These are phyloP conservation scores for Nakaseomyces bracarensis DNA, from an alignment of 1,139 yeast species.

Conservation along the genomic window DNA sequence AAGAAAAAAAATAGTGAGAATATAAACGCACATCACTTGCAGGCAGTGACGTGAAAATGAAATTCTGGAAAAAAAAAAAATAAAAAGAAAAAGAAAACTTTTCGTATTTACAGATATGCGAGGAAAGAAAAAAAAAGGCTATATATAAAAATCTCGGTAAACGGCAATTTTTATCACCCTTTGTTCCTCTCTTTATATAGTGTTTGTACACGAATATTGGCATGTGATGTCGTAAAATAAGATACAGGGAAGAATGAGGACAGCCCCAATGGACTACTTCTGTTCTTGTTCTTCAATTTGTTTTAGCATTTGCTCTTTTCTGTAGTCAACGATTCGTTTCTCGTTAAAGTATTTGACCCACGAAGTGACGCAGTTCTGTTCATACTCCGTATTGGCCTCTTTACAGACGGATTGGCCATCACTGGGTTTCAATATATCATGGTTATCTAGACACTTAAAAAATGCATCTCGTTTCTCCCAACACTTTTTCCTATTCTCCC, in stretches of 20 bases:
- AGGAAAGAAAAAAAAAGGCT: no score
- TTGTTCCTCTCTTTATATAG: no score
- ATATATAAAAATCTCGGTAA: no score
- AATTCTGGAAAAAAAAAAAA: no score
- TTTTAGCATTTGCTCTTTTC: slow-evolving; percentile 46
- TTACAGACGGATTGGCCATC: slow-evolving; percentile 32
- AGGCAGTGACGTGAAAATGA: no score
- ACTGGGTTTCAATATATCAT: slow-evolving; percentile 43
- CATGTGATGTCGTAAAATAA: no score
- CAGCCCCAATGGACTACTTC: neutral
- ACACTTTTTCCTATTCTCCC: slow-evolving; percentile 48
- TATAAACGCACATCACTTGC: no score
- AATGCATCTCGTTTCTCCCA: slow-evolving; percentile 61
- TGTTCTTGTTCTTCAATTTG: slow-evolving; percentile 18
- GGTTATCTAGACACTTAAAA: slow-evolving; percentile 50
- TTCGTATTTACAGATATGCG: no score
- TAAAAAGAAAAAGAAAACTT: no score
- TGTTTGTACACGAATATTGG: neutral
- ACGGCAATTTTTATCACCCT: no score
- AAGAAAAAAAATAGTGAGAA: no score
- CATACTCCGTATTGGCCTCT: slow-evolving; percentile 37
- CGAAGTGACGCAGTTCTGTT: slow-evolving; percentile 49
- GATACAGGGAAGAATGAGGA: no score
- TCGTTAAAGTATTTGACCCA: slow-evolving; percentile 67
- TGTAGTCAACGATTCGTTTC: slow-evolving; percentile 50